A percentile compares a stretch with the other conserved stretches of the same genome.
Conservation (phyloP, 2,329 filamentous ascomycete species). For the Huntiella omanensis region DNA sequence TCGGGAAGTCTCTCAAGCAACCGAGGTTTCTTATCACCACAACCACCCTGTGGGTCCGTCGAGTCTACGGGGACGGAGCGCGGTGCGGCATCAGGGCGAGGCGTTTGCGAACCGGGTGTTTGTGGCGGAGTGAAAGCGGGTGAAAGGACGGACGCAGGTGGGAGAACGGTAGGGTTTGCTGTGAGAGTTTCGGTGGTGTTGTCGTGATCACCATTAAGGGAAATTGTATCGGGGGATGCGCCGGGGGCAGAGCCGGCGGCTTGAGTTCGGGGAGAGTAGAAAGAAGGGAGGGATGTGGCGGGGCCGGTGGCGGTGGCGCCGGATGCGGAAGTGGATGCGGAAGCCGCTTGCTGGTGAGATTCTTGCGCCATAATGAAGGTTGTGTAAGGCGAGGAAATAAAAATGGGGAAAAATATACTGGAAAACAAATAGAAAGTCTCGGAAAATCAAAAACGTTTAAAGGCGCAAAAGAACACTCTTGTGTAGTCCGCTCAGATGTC, state of each 20-base stretch:
- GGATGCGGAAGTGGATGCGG: background rate
- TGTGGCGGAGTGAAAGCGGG: conserved; percentile 62
- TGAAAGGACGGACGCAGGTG: conserved; percentile 59
- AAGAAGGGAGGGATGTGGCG: conserved; percentile 9
- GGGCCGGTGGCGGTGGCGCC: background rate
- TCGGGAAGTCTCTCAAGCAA: conserved; percentile 59
- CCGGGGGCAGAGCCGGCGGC: background rate
- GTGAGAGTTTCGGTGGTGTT: background rate
- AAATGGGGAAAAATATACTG: background rate
- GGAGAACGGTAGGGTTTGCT: conserved; percentile 14
- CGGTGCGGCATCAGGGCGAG: conserved; percentile 23
- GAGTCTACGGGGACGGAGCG: conserved; percentile 42
- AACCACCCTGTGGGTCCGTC: conserved; percentile 36
- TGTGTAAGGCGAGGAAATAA: background rate
- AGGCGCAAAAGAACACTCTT: background rate
- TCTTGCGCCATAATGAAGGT: background rate
- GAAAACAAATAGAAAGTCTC: background rate
- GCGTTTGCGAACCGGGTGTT: conserved; percentile 40
- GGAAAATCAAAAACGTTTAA: background rate
- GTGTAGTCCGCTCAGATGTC: background rate
- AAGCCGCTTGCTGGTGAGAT: background rate
- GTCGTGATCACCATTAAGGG: conserved; percentile 7
- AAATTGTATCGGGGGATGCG: conserved; percentile 3
- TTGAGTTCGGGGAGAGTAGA: conserved; percentile 12
- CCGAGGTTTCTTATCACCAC: conserved; percentile 45